phyloP scores from a whole-genome alignment of 2,329 filamentous ascomycete species.

The Myriosclerotinia scirpicola region DNA sequence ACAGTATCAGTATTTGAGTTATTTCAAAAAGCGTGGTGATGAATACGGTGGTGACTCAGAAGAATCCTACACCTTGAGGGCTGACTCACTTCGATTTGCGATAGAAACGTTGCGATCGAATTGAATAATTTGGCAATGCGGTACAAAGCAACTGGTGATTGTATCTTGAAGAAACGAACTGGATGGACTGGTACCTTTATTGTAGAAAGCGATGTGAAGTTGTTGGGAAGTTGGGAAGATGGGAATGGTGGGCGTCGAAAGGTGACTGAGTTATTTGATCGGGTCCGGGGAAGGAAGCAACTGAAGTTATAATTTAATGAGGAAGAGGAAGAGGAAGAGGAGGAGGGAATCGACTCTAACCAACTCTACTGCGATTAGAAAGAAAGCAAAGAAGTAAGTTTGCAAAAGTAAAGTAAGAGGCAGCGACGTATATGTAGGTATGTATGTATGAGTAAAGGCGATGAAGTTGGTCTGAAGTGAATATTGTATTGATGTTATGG shows the following conservation, averaged over 20 bases:
- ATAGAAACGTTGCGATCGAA: conserved; percentile 37
- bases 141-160: conserved; percentile 33
- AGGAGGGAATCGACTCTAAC: background rate
- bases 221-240: conserved; percentile 31
- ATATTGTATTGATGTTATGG: too few species aligned
- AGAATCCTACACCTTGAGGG: conserved; percentile 18
- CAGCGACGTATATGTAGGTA: background rate
- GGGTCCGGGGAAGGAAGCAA: conserved; percentile 12
- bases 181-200: conserved; percentile 33
- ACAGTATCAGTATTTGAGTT: conserved; percentile 31
- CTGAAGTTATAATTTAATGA: background rate
- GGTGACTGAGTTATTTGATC: conserved; percentile 18
- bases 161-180: conserved; percentile 27
- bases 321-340: background rate
- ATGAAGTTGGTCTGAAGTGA: too few species aligned
- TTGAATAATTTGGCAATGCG: conserved; percentile 33
- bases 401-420: background rate
- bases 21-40: conserved; percentile 26
- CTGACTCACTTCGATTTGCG: conserved; percentile 42
- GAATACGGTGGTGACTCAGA: conserved; percentile 11
- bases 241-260: conserved; percentile 27
- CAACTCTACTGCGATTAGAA: background rate
- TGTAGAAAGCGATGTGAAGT: conserved; percentile 32
- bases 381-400: background rate
- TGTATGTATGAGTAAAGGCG: background rate